Evolutionary conservation across 257 asterid species (phyloP), one percentile per base, ranked within the genome.

Genomic region (Cinchona pubescens): DNA sequence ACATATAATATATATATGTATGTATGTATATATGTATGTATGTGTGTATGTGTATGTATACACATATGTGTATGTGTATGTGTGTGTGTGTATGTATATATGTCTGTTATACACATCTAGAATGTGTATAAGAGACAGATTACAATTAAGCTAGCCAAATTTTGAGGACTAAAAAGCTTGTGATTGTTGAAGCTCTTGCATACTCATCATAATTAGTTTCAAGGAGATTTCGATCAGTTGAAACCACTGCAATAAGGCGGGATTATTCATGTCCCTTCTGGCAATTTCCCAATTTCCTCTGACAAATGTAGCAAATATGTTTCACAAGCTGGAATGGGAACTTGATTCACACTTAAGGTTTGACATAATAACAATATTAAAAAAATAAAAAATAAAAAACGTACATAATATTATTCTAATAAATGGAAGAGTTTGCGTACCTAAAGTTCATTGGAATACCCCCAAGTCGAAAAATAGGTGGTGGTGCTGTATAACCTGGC

Each of bases 401-500:
- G n/a, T n/a, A n/a, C n/a, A n/a, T n/a, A 10, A 9, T 25, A 15
- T 25, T 7, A 30, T 16, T 42, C 56, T 11, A 29, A 45, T 45
- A 56, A 27, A 48, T 64, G 67, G 64, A 67, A 64, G 8, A 62
- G 51, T 58, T 25, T 19, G 55, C 53, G 40, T 86, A 92, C 99
- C 97, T 89, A 69, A 92, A 84, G 79, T 87, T 92, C 96, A 91
- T 83, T 11, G 96, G 92, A 75, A 91, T 90, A 40, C 94, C 90
- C 19, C 96, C 92, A 51, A 88, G 82, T 29, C 95, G 96, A 76
- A 91, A 87, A 65, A 88, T 87, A 5, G 96, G 96, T 2, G 96
- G 99, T 29, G 99, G 98, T 49, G 99, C 97, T 6, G 94, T 91
- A 78, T 92, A 95, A 68, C 96, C 97, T 45, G 97, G 97, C 86